Evolutionary conservation across 805 yeast species (phyloP), one percentile per base, ranked within the genome.

Genomic region (Blastobotrys terrestris): DNA sequence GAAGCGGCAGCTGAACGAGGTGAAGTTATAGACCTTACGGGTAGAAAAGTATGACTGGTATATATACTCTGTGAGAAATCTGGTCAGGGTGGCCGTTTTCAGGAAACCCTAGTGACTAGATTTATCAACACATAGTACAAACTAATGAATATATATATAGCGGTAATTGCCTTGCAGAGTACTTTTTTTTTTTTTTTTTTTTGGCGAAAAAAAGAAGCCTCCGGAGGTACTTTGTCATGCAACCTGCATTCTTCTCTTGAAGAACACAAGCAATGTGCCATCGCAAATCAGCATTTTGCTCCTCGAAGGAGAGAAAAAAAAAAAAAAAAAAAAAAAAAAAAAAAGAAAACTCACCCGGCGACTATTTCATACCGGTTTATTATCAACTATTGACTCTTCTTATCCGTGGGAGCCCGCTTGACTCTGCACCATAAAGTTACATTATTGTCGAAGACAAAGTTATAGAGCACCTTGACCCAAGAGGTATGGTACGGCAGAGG

Each of bases 361-460:
- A 14, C 39, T 26, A 46, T 13, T 31, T 46, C 49, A 46, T 18
- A 22, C 8, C 5, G 35, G 35, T 26, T 26, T 26, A 26, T 26
- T 26, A 45, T 15, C 20, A 13, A 21, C 39, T 46, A 20, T 26
- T 20, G 41, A 15, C 46, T 19, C 49, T 45, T 49, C 52, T 40
- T 50, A 31, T 35, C 48, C 1, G 56, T 54, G 26, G 51, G 54
- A 11, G 46, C 54, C 31, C 96, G 76, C 69, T 85, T 86, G 18
- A 90, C 96, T 59, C 97, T 77, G 68, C 84, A 84, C 81, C 85
- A 90, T 67, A 90, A 73, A 14, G 79, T 72, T 53, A 90, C 85
- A 44, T 83, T 75, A 47, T 82, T 82, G 61, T 80, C 81, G 60
- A 81, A 74, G 21, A 88, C 74, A 60, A 90, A 90, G 68, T 84